phyloP scores from a whole-genome alignment of 2,329 filamentous ascomycete species.

The Fusarium haematococcum region DNA sequence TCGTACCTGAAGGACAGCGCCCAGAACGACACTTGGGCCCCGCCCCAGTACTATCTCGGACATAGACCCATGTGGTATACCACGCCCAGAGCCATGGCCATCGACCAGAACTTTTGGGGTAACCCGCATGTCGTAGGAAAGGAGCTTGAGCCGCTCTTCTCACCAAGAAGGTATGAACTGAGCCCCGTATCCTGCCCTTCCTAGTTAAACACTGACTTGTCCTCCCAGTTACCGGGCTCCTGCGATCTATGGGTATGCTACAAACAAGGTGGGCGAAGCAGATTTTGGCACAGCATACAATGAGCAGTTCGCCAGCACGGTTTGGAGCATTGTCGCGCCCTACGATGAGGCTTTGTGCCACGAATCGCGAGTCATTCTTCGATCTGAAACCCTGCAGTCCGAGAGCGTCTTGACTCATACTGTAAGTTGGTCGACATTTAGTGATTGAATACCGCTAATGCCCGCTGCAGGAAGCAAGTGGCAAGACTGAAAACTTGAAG shows the following conservation, averaged over 20 bases:
- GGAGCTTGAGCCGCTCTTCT: not conserved
- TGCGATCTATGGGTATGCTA: slow-evolving; percentile 7
- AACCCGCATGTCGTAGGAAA: not conserved
- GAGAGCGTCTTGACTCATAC: not conserved
- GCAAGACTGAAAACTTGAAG: not conserved
- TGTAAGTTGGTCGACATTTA: too few species aligned
- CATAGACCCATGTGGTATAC: not conserved
- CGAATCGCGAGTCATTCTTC: not conserved
- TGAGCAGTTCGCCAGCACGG: not conserved
- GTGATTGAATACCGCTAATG: too few species aligned
- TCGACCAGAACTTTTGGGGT: not conserved
- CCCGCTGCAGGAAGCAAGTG: not conserved
- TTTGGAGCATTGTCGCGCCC: slow-evolving; percentile 13
- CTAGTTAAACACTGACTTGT: not conserved
- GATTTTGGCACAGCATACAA: not conserved
- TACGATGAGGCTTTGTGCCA: slow-evolving; percentile 3
- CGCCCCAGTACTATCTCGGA: not conserved
- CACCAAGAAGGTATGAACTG: not conserved
- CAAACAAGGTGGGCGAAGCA: not conserved
- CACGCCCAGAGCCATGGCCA: not conserved
- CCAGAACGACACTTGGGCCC: not conserved
- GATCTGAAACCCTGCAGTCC: not conserved
- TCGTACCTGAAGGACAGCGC: not conserved
- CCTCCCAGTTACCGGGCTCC: slow-evolving; percentile 1
- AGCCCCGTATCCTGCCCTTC: not conserved